A percentile compares a stretch with the other conserved stretches of the same genome.
Conservation (phyloP, 176 grass and related monocot genomes). For the Cymbopogon citratus region DNA sequence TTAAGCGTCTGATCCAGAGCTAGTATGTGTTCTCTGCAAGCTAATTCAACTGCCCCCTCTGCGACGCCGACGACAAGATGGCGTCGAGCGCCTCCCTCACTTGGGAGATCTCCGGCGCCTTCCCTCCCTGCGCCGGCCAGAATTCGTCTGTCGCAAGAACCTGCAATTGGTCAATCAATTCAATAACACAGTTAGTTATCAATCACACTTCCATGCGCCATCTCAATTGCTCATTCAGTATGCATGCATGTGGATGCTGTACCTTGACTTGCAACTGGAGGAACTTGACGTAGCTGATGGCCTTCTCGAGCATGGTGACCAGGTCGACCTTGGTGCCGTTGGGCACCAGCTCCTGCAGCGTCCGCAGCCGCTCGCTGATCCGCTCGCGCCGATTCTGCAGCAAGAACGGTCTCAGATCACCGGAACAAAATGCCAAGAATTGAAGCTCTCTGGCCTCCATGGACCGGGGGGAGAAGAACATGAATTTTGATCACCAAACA, state of each 20-base stretch:
- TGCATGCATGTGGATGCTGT: background rate
- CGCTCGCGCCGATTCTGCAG: constrained; percentile 72
- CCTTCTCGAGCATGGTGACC: constrained; percentile 96
- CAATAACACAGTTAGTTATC: background rate
- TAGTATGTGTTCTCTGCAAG: background rate
- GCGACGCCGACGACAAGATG: constrained; percentile 62
- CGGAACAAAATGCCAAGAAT: background rate
- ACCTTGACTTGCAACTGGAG: constrained; percentile 97
- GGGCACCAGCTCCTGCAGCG: constrained; percentile 91
- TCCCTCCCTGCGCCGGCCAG: constrained; percentile 82
- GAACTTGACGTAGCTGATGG: constrained; percentile 89
- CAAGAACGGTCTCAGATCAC: background rate
- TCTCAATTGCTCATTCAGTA: background rate
- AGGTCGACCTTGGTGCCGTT: constrained; percentile 86
- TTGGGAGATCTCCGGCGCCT: constrained; percentile 62
- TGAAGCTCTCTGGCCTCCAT: background rate
- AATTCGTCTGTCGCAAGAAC: constrained; percentile 88
- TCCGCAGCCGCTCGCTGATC: constrained; percentile 76
- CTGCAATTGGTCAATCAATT: constrained; percentile 17
- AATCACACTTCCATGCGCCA: background rate
- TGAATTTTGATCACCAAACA: background rate
- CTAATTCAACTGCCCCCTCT: constrained; percentile 31
- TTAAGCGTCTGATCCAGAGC: background rate
- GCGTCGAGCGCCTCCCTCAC: constrained; percentile 83
- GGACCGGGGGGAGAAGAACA: no score